Percentiles rank a stretch among this genome's conserved stretches.
Evolutionary conservation across 1,284 basidiomycete species (phyloP).

Genomic region (Apiotrichum brassicae): DNA sequence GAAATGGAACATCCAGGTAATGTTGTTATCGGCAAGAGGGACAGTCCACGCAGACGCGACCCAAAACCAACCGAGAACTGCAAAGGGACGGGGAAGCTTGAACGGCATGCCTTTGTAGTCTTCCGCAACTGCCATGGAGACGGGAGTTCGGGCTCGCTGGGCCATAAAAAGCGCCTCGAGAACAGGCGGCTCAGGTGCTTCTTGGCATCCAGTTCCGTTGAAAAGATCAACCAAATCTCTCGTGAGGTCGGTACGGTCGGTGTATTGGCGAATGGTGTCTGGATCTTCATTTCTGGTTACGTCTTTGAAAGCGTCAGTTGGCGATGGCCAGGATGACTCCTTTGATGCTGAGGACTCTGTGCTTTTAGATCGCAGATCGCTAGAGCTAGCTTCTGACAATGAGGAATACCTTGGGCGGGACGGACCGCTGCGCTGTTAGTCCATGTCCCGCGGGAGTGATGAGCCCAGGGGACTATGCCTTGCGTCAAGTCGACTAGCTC

Average conservation of each 20-base stretch:
- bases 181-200: slow-evolving; percentile 15
- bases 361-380: no score
- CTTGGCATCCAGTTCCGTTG: background rate
- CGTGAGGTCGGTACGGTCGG: background rate
- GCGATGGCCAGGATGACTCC: background rate
- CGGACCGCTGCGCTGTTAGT: no score
- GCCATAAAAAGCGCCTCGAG: slow-evolving; percentile 36
- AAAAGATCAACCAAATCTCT: no score
- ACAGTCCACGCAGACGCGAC: slow-evolving; percentile 44
- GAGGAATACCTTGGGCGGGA: no score
- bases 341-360: no score
- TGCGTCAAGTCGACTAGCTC: no score
- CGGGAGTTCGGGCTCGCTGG: slow-evolving; percentile 33
- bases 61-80: slow-evolving; percentile 46
- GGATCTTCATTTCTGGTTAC: background rate
- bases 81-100: slow-evolving; percentile 29
- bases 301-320: no score
- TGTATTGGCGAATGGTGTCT: background rate
- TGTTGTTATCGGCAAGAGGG: slow-evolving; percentile 18
- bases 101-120: slow-evolving; percentile 36
- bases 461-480: no score
- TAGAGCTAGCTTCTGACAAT: no score
- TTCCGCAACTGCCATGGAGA: slow-evolving; percentile 34
- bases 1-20: slow-evolving; percentile 40
- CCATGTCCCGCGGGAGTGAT: no score